Percentiles rank a stretch among this genome's conserved stretches.
Evolutionary conservation across 2,329 filamentous ascomycete genomes (phyloP).

Genomic region (Stachybotrys echinatus): DNA sequence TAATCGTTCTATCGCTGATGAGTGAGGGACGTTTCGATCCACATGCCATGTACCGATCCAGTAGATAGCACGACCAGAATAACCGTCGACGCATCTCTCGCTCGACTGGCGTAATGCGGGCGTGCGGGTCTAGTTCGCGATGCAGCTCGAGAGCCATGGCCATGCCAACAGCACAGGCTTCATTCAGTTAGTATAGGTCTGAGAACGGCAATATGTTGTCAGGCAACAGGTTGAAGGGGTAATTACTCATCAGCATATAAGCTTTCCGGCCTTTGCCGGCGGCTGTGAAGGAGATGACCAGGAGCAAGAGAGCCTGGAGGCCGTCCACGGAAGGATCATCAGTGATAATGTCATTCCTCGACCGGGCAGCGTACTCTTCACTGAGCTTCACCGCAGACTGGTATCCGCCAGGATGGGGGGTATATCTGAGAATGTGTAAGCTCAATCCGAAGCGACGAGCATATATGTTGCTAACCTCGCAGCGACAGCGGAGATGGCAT

Average conservation of each 20-base stretch:
- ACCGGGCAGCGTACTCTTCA: constrained; percentile 66
- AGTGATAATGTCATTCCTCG: constrained; percentile 66
- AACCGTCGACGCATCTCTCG: constrained; percentile 72
- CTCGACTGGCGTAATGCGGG: constrained; percentile 60
- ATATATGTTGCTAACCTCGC: constrained; percentile 42
- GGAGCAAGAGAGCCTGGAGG: constrained; percentile 68
- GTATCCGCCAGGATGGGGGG: constrained; percentile 60
- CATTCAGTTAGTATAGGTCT: constrained; percentile 24
- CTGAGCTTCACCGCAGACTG: constrained; percentile 63
- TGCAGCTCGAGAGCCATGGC: constrained; percentile 76
- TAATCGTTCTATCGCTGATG: constrained; percentile 70
- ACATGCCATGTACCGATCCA: constrained; percentile 78
- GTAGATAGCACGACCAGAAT: constrained; percentile 85
- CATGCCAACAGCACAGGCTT: constrained; percentile 76
- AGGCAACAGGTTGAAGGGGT: not conserved
- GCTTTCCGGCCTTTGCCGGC: constrained; percentile 77
- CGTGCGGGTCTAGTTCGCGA: constrained; percentile 62
- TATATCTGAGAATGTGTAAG: constrained; percentile 46
- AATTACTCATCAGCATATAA: constrained; percentile 75
- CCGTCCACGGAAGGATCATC: constrained; percentile 78
- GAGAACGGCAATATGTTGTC: not conserved
- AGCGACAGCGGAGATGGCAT: constrained; percentile 57
- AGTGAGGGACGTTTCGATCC: constrained; percentile 80
- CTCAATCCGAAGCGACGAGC: not conserved
- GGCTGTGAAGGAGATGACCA: constrained; percentile 72